phyloP scores from a whole-genome alignment of 2,329 filamentous ascomycete species.

The Didymella glomerata region DNA sequence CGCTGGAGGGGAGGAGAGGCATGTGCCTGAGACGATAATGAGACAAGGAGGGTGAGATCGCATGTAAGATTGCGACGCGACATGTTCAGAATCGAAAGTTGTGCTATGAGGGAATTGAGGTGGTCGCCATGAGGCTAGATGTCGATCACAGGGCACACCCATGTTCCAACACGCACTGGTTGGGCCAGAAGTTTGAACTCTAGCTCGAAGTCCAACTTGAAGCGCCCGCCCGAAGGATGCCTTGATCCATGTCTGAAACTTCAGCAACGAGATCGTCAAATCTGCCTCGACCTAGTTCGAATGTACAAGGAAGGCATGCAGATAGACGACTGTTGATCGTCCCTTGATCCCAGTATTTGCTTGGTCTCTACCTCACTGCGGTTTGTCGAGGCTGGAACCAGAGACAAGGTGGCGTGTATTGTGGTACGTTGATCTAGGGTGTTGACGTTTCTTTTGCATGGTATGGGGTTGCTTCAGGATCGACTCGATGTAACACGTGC shows the following conservation, averaged over 20 bases:
- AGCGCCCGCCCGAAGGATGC: background rate
- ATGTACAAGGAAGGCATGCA: background rate
- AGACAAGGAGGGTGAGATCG: background rate
- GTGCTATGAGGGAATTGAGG: background rate
- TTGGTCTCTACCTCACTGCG: background rate
- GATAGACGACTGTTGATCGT: background rate
- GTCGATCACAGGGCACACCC: conserved; percentile 14
- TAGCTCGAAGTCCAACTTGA: background rate
- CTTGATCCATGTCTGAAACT: background rate
- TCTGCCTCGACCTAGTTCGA: conserved; percentile 6
- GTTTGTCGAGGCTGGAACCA: background rate
- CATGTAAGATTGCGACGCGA: background rate
- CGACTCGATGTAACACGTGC: background rate
- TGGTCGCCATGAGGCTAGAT: background rate
- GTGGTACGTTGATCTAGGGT: background rate
- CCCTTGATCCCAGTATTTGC: background rate
- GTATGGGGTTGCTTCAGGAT: too few species aligned
- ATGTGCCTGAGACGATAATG: conserved; percentile 4
- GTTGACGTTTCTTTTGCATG: background rate
- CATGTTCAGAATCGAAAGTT: background rate
- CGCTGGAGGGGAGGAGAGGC: background rate
- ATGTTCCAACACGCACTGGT: conserved; percentile 3
- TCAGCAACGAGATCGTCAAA: background rate
- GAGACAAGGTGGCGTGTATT: background rate
- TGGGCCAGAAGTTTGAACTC: background rate